Conservation (phyloP, 306 rosid genomes). For the Malus fusca region DNA sequence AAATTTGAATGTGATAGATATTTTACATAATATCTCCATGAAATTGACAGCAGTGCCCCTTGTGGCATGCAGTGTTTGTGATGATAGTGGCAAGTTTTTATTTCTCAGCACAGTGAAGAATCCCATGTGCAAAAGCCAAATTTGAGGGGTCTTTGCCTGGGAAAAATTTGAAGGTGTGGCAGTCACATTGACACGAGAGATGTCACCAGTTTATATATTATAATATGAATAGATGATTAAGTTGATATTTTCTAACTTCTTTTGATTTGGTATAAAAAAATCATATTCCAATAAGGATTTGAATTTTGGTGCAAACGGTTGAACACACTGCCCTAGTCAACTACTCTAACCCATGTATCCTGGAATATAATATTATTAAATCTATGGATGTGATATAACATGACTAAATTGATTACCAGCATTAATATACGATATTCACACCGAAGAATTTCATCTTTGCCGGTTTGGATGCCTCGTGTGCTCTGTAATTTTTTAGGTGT, state of each 20-base stretch:
- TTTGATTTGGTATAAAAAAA: no score
- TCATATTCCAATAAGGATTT: not conserved
- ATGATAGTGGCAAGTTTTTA: constrained; percentile 42
- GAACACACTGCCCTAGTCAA: no score
- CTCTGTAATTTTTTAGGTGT: not conserved
- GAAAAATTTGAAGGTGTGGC: no score
- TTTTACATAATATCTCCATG: constrained; percentile 44
- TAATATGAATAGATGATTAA: no score
- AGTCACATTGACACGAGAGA: no score
- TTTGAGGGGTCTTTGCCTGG: constrained; percentile 36
- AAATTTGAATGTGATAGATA: not conserved
- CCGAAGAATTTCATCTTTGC: constrained; percentile 2
- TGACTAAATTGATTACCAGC: not conserved
- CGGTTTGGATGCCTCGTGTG: constrained; percentile 7
- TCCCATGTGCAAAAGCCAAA: constrained; percentile 88
- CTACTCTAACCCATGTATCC: no score
- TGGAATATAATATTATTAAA: no score
- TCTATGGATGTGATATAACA: not conserved
- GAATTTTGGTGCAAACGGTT: not conserved
- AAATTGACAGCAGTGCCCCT: constrained; percentile 45
- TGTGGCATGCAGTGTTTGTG: constrained; percentile 48
- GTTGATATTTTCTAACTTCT: no score
- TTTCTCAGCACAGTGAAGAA: constrained; percentile 20
- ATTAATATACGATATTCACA: no score
- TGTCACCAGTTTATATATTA: no score